Percentiles rank a stretch among this genome's conserved stretches.
Conservation (phyloP, 768 basidiomycete genomes). For the Hypholoma sublateritium region DNA sequence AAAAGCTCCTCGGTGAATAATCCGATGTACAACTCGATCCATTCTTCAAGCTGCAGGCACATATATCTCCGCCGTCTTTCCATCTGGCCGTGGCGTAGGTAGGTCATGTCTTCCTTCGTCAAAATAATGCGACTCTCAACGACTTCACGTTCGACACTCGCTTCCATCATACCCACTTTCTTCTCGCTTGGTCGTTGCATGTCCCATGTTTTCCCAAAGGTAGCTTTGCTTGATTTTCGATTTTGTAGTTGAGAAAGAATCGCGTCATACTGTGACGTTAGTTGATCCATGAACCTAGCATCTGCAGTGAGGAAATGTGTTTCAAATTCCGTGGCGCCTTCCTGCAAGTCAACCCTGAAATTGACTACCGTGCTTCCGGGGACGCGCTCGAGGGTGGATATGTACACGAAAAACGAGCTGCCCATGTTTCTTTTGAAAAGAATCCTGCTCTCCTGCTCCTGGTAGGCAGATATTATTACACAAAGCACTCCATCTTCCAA, state of each 20-base stretch:
- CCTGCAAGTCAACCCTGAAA: conserved; percentile 1
- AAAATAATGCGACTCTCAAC: background rate
- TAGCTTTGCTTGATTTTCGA: background rate
- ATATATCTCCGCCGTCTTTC: conserved; percentile 1
- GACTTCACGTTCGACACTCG: background rate
- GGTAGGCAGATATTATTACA: conserved; percentile 6
- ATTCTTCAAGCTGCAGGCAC: conserved; percentile 1
- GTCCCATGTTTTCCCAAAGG: conserved; percentile 5
- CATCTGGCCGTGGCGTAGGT: conserved; percentile 6
- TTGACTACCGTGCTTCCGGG: background rate
- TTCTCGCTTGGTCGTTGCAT: background rate
- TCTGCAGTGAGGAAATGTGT: conserved; percentile 10
- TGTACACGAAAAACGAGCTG: background rate
- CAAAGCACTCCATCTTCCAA: conserved; percentile 3
- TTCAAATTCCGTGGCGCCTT: background rate
- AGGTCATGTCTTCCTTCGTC: conserved; percentile 3
- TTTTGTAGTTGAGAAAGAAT: background rate
- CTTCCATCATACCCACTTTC: background rate
- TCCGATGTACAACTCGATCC: background rate
- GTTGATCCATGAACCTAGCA: conserved; percentile 1
- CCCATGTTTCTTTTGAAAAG: background rate
- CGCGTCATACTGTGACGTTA: conserved; percentile 2
- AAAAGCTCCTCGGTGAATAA: conserved; percentile 1
- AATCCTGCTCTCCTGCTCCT: conserved; percentile 9
- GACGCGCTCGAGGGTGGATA: background rate